phyloP scores from a whole-genome alignment of 805 yeast species.

The Zygosaccharomyces lentus region DNA sequence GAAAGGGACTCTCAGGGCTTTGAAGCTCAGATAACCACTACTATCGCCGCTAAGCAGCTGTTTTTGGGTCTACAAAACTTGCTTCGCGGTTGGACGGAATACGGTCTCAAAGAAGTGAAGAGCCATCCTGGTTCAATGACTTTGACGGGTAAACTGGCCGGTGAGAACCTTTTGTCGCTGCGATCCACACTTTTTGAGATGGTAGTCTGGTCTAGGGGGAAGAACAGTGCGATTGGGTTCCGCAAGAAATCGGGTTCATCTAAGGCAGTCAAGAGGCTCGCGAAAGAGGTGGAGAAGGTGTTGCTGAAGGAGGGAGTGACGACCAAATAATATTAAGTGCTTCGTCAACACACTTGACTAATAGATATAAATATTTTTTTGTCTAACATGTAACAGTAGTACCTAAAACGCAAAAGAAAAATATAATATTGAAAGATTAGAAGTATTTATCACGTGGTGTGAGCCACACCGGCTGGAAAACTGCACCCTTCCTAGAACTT shows the following conservation, averaged over 20 bases:
- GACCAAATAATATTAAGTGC: conserved; percentile 6
- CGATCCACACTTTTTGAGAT: conserved; percentile 63
- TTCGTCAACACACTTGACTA: not conserved
- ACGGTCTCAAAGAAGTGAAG: conserved; percentile 57
- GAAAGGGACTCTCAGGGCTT: conserved; percentile 12
- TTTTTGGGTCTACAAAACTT: conserved; percentile 60
- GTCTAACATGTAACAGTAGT: not conserved
- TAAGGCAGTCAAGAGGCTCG: conserved; percentile 55
- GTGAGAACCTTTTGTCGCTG: conserved; percentile 55
- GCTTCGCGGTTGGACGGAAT: conserved; percentile 62
- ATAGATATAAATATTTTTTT: not conserved
- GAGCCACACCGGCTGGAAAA: no score
- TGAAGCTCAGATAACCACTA: conserved; percentile 29
- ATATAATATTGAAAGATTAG: not conserved
- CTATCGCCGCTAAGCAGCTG: conserved; percentile 47
- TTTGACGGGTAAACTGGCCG: conserved; percentile 60
- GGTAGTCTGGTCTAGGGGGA: conserved; percentile 43
- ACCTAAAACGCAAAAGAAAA: not conserved
- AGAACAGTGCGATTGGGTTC: conserved; percentile 52
- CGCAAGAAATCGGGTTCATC: conserved; percentile 62
- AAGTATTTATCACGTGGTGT: not conserved
- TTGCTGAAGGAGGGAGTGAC: conserved; percentile 58
- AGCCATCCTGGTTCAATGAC: conserved; percentile 41
- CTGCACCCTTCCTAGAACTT: no score
- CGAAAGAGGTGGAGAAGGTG: conserved; percentile 60